These are phyloP conservation scores for Phytophthora vignae DNA, from an alignment of 352 stramenopile genomes.

Conservation along the genomic window DNA sequence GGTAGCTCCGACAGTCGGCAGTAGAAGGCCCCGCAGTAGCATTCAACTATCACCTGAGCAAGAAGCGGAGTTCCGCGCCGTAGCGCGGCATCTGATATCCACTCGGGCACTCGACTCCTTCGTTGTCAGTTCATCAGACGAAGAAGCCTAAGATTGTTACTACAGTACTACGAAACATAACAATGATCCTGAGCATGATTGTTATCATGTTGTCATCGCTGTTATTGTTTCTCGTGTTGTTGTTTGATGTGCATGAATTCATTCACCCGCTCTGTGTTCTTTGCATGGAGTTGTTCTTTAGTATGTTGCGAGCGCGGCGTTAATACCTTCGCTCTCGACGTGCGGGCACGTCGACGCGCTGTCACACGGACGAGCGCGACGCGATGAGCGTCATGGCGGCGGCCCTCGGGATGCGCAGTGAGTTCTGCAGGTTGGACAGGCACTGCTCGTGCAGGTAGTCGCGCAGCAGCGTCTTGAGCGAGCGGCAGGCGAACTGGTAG, in stretches of 20 bases:
- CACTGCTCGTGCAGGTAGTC: slow-evolving; percentile 86
- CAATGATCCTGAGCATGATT: background rate
- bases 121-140: slow-evolving; percentile 45
- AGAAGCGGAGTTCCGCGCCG: slow-evolving; percentile 51
- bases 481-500: slow-evolving; percentile 80
- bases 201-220: background rate
- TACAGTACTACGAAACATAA: background rate
- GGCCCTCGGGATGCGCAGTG: slow-evolving; percentile 71
- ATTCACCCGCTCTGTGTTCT: background rate
- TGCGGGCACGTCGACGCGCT: slow-evolving; percentile 10
- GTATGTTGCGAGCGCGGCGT: background rate
- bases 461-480: slow-evolving; percentile 75
- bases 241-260: background rate
- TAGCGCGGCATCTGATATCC: slow-evolving; percentile 43
- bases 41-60: slow-evolving; percentile 25
- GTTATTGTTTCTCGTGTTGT: background rate
- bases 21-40: background rate
- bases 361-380: slow-evolving; percentile 35
- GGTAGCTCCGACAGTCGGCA: background rate
- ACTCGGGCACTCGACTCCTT: slow-evolving; percentile 35
- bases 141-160: slow-evolving; percentile 20
- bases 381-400: slow-evolving; percentile 65
- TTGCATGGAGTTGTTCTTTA: background rate
- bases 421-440: slow-evolving; percentile 72
- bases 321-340: background rate